These are phyloP conservation scores for Brassica cretica DNA, from an alignment of 345 rosid genomes.

Conservation along the genomic window DNA sequence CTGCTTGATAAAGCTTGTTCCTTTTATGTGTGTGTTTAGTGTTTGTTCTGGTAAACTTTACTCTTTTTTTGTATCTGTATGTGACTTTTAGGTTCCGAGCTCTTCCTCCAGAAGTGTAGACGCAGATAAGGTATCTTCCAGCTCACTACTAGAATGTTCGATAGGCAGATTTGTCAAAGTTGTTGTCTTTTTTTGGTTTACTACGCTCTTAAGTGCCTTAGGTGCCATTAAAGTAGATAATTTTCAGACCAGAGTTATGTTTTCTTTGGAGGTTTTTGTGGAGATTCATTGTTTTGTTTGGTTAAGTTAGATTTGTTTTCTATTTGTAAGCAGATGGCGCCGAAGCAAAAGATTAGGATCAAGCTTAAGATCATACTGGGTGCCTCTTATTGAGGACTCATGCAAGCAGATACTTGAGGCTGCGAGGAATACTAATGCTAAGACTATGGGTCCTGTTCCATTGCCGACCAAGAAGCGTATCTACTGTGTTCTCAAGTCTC, in stretches of 20 bases:
- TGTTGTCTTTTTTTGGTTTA: conserved; percentile 8
- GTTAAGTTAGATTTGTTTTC: conserved; percentile 10
- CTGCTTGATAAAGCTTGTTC: background rate
- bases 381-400: conserved; percentile 87
- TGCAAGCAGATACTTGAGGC: conserved; percentile 98
- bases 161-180: background rate
- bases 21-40: background rate
- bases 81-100: conserved; percentile 39
- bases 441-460: conserved; percentile 95
- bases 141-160: background rate
- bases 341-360: conserved; percentile 96
- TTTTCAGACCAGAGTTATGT: background rate
- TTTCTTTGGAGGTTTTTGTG: conserved; percentile 1
- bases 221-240: background rate
- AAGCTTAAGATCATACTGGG: conserved; percentile 92
- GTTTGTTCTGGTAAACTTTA: background rate
- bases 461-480: conserved; percentile 85
- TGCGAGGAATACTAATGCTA: conserved; percentile 80
- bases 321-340: conserved; percentile 60
- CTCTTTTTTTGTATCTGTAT: background rate
- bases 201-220: background rate
- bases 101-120: conserved; percentile 50
- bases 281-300: conserved; percentile 1
- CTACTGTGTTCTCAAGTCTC: conserved; percentile 95
- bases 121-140: conserved; percentile 50